These are phyloP conservation scores for Chytriomyces hyalinus DNA, from an alignment of 192 early-diverging fungal species.

Conservation along the genomic window DNA sequence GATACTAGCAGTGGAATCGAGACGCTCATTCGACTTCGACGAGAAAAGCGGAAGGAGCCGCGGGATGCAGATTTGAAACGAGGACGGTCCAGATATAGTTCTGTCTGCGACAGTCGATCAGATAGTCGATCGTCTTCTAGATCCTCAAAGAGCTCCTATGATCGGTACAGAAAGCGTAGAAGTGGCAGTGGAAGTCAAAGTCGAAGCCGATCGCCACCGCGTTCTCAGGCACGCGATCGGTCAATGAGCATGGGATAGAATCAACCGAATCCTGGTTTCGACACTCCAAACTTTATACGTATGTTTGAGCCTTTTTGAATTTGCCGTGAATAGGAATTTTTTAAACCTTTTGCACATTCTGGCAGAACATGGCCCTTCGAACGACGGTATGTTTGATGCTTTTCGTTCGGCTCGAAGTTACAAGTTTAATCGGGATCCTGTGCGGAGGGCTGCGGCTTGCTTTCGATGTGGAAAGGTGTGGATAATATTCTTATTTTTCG, in stretches of 20 bases:
- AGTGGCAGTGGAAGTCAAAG: background rate
- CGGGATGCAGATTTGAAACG: background rate
- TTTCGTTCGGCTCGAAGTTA: conserved; percentile 11
- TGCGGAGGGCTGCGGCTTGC: background rate
- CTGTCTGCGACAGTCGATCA: background rate
- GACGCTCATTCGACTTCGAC: background rate
- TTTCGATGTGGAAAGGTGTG: conserved; percentile 6
- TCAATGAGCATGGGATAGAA: background rate
- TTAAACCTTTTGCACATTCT: background rate
- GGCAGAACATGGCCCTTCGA: background rate
- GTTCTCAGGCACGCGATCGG: background rate
- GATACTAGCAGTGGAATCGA: background rate
- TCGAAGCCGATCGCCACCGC: no score
- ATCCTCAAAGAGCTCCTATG: background rate
- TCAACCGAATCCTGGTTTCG: no score
- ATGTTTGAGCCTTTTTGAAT: background rate
- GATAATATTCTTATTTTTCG: background rate
- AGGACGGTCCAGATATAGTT: background rate
- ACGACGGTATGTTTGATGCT: background rate
- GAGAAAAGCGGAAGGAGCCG: background rate
- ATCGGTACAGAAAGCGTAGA: background rate
- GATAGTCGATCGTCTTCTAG: background rate
- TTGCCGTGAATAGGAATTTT: background rate
- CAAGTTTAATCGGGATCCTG: background rate
- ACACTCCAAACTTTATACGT: no score